phyloP scores from a whole-genome alignment of 2,329 filamentous ascomycete genomes.

The Fusarium sulawesiense region DNA sequence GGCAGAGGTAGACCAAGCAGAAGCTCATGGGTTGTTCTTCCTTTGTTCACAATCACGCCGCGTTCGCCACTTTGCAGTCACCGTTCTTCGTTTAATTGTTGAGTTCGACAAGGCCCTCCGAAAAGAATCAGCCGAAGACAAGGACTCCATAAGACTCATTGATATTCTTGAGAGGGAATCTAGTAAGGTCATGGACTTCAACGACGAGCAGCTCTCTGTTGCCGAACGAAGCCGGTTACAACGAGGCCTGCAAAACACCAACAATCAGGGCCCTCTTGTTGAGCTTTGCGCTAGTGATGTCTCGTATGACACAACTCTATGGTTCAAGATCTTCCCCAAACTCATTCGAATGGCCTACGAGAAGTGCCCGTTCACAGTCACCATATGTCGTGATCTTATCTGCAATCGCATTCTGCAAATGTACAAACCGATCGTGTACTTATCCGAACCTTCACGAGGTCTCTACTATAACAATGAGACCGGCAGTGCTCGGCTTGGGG shows the following conservation, averaged over 20 bases:
- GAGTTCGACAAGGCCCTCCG: conserved; percentile 93
- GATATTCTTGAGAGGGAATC: conserved; percentile 92
- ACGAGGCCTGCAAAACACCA: conserved; percentile 86
- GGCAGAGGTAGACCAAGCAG: conserved; percentile 95
- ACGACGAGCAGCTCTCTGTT: conserved; percentile 89
- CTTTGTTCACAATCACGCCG: conserved; percentile 93
- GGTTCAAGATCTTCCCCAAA: conserved; percentile 98
- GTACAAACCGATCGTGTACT: conserved; percentile 82
- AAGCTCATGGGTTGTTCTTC: conserved; percentile 97
- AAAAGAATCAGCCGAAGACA: conserved; percentile 68
- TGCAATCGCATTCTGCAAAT: conserved; percentile 94
- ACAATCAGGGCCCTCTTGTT: conserved; percentile 85
- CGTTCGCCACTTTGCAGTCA: conserved; percentile 91
- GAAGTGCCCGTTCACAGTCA: conserved; percentile 90
- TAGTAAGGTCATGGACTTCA: conserved; percentile 88
- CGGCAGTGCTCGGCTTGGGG: conserved; percentile 62
- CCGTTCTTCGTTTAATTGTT: conserved; percentile 88
- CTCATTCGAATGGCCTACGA: conserved; percentile 91
- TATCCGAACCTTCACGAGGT: conserved; percentile 79
- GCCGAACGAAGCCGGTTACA: conserved; percentile 93
- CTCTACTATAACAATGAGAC: conserved; percentile 72
- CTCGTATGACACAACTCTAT: conserved; percentile 92
- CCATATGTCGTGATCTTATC: conserved; percentile 88
- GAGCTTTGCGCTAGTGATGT: conserved; percentile 96
- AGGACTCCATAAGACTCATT: conserved; percentile 81